These are phyloP conservation scores for Aspergillus versicolor DNA, from an alignment of 2,329 filamentous ascomycete genomes.

Conservation along the genomic window DNA sequence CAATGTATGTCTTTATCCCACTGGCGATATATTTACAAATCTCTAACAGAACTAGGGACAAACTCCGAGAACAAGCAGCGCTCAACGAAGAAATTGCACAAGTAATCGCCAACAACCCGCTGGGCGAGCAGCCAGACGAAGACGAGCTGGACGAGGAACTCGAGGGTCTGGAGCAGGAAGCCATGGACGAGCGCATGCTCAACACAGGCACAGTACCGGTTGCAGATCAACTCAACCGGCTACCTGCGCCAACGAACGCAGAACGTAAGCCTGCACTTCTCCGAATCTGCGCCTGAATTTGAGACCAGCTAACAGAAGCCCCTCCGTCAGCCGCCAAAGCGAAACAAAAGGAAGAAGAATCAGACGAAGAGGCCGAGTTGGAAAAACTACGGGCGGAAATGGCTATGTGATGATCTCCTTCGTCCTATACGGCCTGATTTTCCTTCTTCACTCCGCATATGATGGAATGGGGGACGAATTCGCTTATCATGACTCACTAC, in stretches of 20 bases:
- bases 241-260: conserved; percentile 72
- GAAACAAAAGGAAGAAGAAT: conserved; percentile 62
- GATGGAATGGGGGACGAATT: conserved; percentile 2
- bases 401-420: conserved; percentile 68
- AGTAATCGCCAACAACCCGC: conserved; percentile 72
- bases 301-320: conserved; percentile 10
- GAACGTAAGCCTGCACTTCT: conserved; percentile 62
- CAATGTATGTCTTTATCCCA: conserved; percentile 66
- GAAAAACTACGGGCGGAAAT: conserved; percentile 93
- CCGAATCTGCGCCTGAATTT: not conserved
- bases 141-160: conserved; percentile 82
- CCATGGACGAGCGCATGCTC: conserved; percentile 90
- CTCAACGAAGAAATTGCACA: conserved; percentile 90
- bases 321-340: conserved; percentile 42
- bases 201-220: conserved; percentile 83
- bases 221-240: conserved; percentile 69
- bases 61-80: conserved; percentile 84
- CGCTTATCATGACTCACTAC: conserved; percentile 6
- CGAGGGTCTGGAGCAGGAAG: conserved; percentile 83
- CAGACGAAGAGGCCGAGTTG: conserved; percentile 94
- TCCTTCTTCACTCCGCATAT: conserved; percentile 4
- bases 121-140: conserved; percentile 75
- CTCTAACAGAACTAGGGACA: conserved; percentile 65
- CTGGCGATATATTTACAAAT: not conserved
- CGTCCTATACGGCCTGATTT: not conserved